Conservation (phyloP, 805 yeast genomes). For the Candida montana region DNA sequence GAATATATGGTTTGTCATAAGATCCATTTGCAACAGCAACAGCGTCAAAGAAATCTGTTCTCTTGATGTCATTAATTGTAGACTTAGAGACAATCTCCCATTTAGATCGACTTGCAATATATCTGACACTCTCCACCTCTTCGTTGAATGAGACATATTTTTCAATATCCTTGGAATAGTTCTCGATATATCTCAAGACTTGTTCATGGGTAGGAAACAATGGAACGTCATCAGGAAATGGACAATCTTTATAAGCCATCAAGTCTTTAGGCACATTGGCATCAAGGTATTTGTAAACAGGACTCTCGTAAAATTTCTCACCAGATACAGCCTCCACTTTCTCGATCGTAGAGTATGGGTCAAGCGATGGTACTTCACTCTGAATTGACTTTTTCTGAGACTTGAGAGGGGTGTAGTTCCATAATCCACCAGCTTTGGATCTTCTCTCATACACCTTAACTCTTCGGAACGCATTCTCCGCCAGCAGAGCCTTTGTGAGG, state of each 20-base stretch:
- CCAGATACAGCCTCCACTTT: slow-evolving; percentile 16
- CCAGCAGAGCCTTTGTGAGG: slow-evolving; percentile 54
- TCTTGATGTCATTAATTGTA: slow-evolving; percentile 19
- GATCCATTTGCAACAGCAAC: slow-evolving; percentile 63
- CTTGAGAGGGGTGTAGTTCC: slow-evolving; percentile 46
- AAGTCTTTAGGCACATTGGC: slow-evolving; percentile 61
- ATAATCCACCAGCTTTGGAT: slow-evolving; percentile 65
- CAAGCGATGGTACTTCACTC: slow-evolving; percentile 26
- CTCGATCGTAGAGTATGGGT: slow-evolving; percentile 20
- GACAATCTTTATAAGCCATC: slow-evolving; percentile 59
- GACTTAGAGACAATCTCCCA: slow-evolving; percentile 42
- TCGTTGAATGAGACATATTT: slow-evolving; percentile 39
- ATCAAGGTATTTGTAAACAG: slow-evolving; percentile 62
- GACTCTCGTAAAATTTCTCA: slow-evolving; percentile 39
- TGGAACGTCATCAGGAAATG: slow-evolving; percentile 42
- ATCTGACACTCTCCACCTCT: slow-evolving; percentile 38
- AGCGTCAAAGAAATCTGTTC: slow-evolving; percentile 45
- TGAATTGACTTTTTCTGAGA: slow-evolving; percentile 3
- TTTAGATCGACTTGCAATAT: slow-evolving; percentile 17
- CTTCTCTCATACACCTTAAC: slow-evolving; percentile 60
- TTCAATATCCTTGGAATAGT: slow-evolving; percentile 45
- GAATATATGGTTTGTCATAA: slow-evolving; percentile 56
- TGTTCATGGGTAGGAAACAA: slow-evolving; percentile 56
- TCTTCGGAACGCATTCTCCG: slow-evolving; percentile 40
- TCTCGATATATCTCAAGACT: slow-evolving; percentile 54